Evolutionary conservation across 306 rosid genomes (phyloP).

Genomic region (Pachyrhizus erosus): DNA sequence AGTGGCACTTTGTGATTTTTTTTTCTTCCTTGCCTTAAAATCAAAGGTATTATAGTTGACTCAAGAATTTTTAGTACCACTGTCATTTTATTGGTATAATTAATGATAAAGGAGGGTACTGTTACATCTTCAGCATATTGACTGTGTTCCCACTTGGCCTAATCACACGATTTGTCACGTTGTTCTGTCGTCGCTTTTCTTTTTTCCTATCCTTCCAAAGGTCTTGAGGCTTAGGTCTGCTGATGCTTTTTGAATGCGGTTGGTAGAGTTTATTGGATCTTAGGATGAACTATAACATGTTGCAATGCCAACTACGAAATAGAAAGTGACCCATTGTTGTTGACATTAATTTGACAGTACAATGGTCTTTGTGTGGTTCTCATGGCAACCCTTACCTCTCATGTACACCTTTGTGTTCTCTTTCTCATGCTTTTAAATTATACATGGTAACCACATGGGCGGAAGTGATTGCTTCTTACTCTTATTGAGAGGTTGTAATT

Average conservation of each 20-base stretch:
- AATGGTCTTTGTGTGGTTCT: background rate
- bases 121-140: background rate
- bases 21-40: background rate
- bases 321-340: background rate
- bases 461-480: no score
- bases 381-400: constrained; percentile 13
- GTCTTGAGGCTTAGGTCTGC: constrained; percentile 7
- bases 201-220: background rate
- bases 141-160: constrained; percentile 9
- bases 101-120: background rate
- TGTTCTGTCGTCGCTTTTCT: background rate
- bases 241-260: background rate
- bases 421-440: background rate
- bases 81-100: constrained; percentile 25
- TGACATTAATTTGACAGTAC: constrained; percentile 25
- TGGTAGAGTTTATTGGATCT: constrained; percentile 26
- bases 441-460: no score
- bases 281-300: constrained; percentile 15
- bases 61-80: background rate
- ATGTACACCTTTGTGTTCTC: constrained; percentile 8
- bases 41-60: constrained; percentile 4
- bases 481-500: no score
- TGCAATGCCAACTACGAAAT: constrained; percentile 9
- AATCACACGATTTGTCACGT: background rate
- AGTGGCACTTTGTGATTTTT: background rate